Evolutionary conservation across 768 basidiomycete genomes (phyloP), one percentile per base, ranked within the genome.

Genomic region (Boletus rubescentipes): DNA sequence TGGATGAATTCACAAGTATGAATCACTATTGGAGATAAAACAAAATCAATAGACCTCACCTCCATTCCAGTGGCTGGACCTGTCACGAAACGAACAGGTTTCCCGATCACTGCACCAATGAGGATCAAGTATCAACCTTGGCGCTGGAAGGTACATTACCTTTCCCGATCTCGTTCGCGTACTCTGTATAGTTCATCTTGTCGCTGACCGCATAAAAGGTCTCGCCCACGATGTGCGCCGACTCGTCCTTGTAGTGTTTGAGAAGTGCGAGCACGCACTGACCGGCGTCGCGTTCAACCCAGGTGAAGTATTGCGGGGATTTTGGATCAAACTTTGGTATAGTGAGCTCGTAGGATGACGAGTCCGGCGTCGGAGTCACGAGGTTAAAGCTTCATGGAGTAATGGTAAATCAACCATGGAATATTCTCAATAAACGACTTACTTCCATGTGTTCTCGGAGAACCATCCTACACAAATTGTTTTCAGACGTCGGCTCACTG

Each of bases 181-280:
- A 65, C 11, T 58, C 47, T 5, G 55, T 38, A 26, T 62, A 67
- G 29, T 2, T 61, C 47, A 60, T 46, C 40, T 61, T 62, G 36
- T 57, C 66, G n/a, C 63, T 55, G 30, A 63, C 50, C n/a, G 54
- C 67, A 20, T 68, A 67, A 35, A 67, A 66, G 0, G 57, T 66
- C 15, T 61, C 31, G 8, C 57, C 64, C n/a, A 66, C 48, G 16
- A 67, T 43, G n/a, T 51, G 37, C 1, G 55, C 57, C n/a, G 55
- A 55, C 7, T 58, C 49, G n/a, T 61, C 49, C 31, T 66, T 35
- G 52, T 66, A 67, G 38, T 67, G 45, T 30, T 67, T 67, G 7
- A 65, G 45, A 1, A 67, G 55, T 11, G 67, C 64, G 3, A 68
- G 41, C 0, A 36, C 56, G 29, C 57, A 59, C 46, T 54, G 66